phyloP scores from a whole-genome alignment of 257 asterid species.

The Solanum peruvianum region DNA sequence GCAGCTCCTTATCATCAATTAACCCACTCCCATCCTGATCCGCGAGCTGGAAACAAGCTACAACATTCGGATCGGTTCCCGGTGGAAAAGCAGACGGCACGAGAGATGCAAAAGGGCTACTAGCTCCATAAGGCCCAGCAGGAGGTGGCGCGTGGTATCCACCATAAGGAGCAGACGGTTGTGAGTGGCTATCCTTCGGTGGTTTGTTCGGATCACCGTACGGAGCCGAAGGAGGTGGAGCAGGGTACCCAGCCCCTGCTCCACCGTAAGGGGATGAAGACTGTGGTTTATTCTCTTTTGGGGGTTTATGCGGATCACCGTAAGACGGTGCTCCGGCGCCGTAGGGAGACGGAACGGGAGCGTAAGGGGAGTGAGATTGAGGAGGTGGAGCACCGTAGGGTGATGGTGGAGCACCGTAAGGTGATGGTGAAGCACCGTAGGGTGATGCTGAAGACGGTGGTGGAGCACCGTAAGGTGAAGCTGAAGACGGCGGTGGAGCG shows the following conservation, averaged over 20 bases:
- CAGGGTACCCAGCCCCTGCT: not conserved
- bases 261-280: not conserved
- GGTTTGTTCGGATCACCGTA: conserved; percentile 2
- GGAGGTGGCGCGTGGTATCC: conserved; percentile 13
- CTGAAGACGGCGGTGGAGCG: conserved; percentile 2
- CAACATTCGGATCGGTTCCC: conserved; percentile 78
- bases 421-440: conserved; percentile 1
- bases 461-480: not conserved
- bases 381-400: not conserved
- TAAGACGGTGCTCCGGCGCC: not conserved
- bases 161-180: conserved; percentile 23
- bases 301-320: not conserved
- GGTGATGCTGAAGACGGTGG: conserved; percentile 13
- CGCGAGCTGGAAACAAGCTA: conserved; percentile 72
- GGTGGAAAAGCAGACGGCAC: conserved; percentile 85
- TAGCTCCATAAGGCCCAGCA: not conserved
- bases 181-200: not conserved
- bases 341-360: not conserved
- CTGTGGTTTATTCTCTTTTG: not conserved
- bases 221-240: conserved; percentile 9
- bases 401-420: not conserved
- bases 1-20: conserved; percentile 91
- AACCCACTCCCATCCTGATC: conserved; percentile 95
- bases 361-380: conserved; percentile 9
- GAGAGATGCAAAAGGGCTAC: conserved; percentile 54